Base-by-base conservation (phyloP, 2,329 filamentous ascomycete species). In the Botrytis byssoidea region DNA sequence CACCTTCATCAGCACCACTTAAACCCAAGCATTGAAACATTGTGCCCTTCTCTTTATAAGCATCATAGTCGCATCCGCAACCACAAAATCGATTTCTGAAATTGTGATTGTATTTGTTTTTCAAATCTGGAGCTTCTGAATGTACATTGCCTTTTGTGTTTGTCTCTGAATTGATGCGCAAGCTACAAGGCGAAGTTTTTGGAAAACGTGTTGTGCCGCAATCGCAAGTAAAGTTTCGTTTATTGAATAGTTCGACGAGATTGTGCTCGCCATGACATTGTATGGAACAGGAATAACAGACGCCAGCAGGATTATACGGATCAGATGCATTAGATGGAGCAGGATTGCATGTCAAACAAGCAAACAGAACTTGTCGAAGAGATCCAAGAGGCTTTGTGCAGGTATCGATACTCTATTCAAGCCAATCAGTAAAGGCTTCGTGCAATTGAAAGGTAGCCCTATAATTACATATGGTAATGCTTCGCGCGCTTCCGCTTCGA, bases 21-120 rank as follows among this genome's bases (percentile, higher is more conserved):
- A 98, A 85, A 0, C 95, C 95, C 3, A 98, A 83, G 81, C 96
- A 99, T 82, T 99, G 96, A 78, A 97, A 99, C 96, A 99, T 99
- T 57, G 95, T 98, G 0, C 95, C 95, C 78, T 95, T 97, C 81
- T 99, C 94, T 81, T 93, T 87, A 66, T 95, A 89, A 0, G 95
- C 90, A 81, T 98, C 92, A 81, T 99, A 99, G 74, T 95, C 90
- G 79, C 95, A 92, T 44, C 89, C 89, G 80, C 96, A 99, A 2
- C 92, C 93, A 82, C 96, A 99, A 83, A 99, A 99, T 63, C 87
- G 89, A 79, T 98, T 98, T 77, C 89, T 88, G 79, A 97, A 99
- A 84, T 99, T 99, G 75, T 98, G 93, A 80, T 98, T 97, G 85
- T 99, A 99, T 78, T 88, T 91, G 84, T 99, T 98, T 77, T 87